Conservation (phyloP, 345 rosid genomes). For the Euphorbia peplus region DNA sequence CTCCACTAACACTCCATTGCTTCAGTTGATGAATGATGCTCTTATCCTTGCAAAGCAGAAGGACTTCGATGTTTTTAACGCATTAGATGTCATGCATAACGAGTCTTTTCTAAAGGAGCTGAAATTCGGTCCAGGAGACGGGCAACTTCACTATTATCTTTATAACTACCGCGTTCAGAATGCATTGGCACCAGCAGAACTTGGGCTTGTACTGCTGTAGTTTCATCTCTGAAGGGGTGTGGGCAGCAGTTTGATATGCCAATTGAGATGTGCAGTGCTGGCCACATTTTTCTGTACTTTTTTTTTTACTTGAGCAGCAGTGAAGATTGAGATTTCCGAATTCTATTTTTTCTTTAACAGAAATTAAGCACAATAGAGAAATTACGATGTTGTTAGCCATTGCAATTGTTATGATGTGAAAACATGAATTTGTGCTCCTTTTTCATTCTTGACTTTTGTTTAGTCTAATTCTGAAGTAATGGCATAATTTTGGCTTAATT, state of each 20-base stretch:
- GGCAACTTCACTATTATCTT: conserved; percentile 89
- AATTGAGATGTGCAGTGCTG: conserved; percentile 8
- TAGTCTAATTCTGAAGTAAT: not conserved
- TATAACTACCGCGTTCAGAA: conserved; percentile 66
- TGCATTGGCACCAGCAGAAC: conserved; percentile 64
- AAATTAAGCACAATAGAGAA: conserved; percentile 6
- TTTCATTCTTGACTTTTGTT: not conserved
- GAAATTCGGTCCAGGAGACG: conserved; percentile 94
- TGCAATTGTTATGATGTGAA: conserved; percentile 17
- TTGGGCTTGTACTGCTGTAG: conserved; percentile 86
- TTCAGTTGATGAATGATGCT: conserved; percentile 89
- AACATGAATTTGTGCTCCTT: conserved; percentile 8
- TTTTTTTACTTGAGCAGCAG: not conserved
- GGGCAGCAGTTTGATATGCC: conserved; percentile 12
- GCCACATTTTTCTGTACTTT: conserved; percentile 2
- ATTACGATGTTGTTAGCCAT: conserved; percentile 3
- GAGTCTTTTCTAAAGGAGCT: conserved; percentile 83
- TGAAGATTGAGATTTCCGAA: conserved; percentile 12
- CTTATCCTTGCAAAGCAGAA: conserved; percentile 75
- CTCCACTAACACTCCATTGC: conserved; percentile 69
- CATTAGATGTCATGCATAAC: conserved; percentile 90
- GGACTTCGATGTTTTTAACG: conserved; percentile 86
- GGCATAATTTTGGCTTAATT: not conserved
- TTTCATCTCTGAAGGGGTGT: conserved; percentile 7
- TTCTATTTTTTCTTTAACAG: not conserved